phyloP scores from a whole-genome alignment of 495 filamentous ascomycete species.

The Aspergillus ellipticus region DNA sequence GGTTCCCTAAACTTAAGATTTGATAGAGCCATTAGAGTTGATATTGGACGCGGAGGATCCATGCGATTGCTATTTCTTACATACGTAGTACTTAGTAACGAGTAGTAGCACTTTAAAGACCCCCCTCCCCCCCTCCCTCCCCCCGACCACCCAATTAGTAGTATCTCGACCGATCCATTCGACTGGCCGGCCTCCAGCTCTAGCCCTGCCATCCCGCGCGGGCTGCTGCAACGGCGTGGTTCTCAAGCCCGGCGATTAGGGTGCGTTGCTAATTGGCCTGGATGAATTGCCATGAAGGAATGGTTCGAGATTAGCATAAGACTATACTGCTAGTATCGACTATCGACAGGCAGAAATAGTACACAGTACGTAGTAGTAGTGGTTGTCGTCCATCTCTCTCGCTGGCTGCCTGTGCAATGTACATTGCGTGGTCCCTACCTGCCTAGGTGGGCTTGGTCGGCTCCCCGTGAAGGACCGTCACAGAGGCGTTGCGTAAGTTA shows the following conservation, averaged over 20 bases:
- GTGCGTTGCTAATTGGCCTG: not conserved
- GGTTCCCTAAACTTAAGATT: not conserved
- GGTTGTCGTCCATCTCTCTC: not conserved
- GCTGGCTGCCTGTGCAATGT: too few relatives aligned
- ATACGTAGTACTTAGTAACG: not conserved
- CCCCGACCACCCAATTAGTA: constrained; percentile 1
- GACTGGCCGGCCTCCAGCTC: constrained; percentile 4
- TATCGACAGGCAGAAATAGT: too few relatives aligned
- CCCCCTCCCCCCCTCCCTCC: too few relatives aligned
- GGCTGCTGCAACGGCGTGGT: constrained; percentile 10
- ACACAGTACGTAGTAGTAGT: not conserved
- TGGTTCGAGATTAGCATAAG: constrained; percentile 1
- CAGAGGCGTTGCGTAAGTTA: not conserved
- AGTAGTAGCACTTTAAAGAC: not conserved
- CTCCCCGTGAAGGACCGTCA: too few relatives aligned
- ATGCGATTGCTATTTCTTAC: not conserved
- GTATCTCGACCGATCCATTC: constrained; percentile 8
- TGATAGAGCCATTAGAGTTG: not conserved
- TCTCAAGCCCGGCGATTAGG: constrained; percentile 8
- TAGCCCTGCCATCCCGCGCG: constrained; percentile 12
- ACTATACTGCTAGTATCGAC: too few relatives aligned
- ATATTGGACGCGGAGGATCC: not conserved
- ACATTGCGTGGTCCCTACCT: too few relatives aligned
- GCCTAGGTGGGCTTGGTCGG: too few relatives aligned
- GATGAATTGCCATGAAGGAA: not conserved